phyloP scores from a whole-genome alignment of 2,329 filamentous ascomycete genomes.

The Monilinia polystroma region DNA sequence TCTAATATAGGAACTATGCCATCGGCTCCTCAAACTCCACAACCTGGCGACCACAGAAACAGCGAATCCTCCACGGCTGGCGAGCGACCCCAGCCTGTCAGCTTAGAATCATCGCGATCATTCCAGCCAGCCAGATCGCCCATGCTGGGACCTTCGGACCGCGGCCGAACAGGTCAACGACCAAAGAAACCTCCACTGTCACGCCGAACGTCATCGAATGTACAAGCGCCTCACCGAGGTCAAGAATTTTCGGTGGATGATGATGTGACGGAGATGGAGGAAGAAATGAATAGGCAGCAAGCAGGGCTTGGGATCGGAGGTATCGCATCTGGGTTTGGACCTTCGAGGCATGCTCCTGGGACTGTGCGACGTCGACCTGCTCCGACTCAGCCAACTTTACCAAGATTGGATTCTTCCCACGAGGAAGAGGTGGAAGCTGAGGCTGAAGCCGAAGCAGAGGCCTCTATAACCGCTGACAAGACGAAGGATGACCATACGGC shows the following conservation, averaged over 20 bases:
- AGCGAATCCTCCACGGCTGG: conserved; percentile 35
- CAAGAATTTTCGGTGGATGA: conserved; percentile 91
- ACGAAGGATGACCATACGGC: conserved; percentile 27
- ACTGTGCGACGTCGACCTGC: conserved; percentile 51
- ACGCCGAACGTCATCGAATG: conserved; percentile 72
- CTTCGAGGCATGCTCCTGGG: conserved; percentile 49
- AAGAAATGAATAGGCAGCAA: conserved; percentile 56
- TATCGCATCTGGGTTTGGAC: conserved; percentile 41
- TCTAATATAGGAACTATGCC: conserved; percentile 33
- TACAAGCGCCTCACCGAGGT: conserved; percentile 71
- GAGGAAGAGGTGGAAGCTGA: conserved; percentile 45
- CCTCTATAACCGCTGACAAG: conserved; percentile 26
- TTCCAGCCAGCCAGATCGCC: conserved; percentile 36
- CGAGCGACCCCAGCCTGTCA: conserved; percentile 36
- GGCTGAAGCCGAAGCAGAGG: conserved; percentile 24
- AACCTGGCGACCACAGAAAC: conserved; percentile 32
- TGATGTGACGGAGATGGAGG: conserved; percentile 75
- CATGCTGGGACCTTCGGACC: conserved; percentile 38
- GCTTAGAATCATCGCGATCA: conserved; percentile 38
- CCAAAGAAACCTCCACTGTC: conserved; percentile 65
- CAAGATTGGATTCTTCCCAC: conserved; percentile 50
- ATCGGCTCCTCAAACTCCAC: conserved; percentile 22
- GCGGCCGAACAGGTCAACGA: conserved; percentile 40
- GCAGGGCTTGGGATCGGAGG: conserved; percentile 40
- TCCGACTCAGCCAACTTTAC: conserved; percentile 47